Base-by-base conservation (phyloP, 228 moss, liverwort and hornwort genomes). In the Sphagnum magellanicum region DNA sequence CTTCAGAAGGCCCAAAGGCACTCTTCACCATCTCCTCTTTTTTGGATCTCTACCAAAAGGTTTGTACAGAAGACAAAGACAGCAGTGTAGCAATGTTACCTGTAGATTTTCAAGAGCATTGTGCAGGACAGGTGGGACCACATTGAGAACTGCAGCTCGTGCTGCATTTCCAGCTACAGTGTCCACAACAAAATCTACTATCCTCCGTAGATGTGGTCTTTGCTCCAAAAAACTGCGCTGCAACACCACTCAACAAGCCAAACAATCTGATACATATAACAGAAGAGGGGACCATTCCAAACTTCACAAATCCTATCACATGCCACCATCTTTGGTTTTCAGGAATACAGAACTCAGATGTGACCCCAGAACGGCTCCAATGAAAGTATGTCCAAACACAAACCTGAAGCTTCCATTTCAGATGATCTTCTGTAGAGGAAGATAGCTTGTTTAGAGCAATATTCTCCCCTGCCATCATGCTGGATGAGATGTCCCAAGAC, bases 151-250 rank as follows among this genome's bases (percentile, higher is more conserved):
- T 59, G 89, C 81, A 73, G 86, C 86, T 59, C 81, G 83, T 57
- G 89, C 89, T 71, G 89, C 83, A 70, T 89, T 89, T 64, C 85
- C 78, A 69, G 89, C 86, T 64, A 79, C 83, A 51, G 85, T 86
- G 66, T 89, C 86, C 49, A 89, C 89, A 74, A 89, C 76, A 83
- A 89, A 89, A 77, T 89, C 86, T 64, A 83, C 89, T 49, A 89
- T 82, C 71, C 83, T 81, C 71, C 89, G 73, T 61, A 89, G 77
- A 67, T 83, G 81, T 49, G 89, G 89, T 60, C 89, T 78, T 75
- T 89, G 89, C 67, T 89, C 89, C 77, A 89, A 73, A 71, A 89
- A 89, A 32, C 80, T 89, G 59, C 89, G 85, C 89, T 89, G 75
- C 71, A 70, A 66, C 58, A 4, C 65, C 74, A 60, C 61, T 63